Percentiles rank a stretch among this genome's conserved stretches.
Conservation (phyloP, 306 rosid genomes). For the Lablab purpureus region DNA sequence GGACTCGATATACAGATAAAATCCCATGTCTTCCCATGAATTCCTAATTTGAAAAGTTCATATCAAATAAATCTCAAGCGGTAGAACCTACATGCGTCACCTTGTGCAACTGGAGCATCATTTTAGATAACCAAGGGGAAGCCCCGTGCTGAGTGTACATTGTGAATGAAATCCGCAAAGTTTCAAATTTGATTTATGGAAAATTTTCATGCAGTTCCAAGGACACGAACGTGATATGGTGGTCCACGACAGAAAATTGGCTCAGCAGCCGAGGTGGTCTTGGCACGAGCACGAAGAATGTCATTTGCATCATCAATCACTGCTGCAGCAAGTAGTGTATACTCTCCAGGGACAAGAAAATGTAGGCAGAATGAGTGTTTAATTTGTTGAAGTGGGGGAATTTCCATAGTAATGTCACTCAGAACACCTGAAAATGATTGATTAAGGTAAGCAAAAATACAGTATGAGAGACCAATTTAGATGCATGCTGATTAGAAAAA, state of each 20-base stretch:
- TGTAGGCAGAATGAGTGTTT: constrained; percentile 81
- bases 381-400: constrained; percentile 81
- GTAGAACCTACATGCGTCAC: constrained; percentile 24
- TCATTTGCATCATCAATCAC: constrained; percentile 83
- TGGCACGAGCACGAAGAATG: constrained; percentile 87
- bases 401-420: constrained; percentile 74
- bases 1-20: constrained; percentile 48
- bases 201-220: constrained; percentile 61
- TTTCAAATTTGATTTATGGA: constrained; percentile 31
- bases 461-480: constrained; percentile 29
- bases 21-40: constrained; percentile 36
- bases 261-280: constrained; percentile 71
- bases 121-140: constrained; percentile 31
- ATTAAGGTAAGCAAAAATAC: background rate
- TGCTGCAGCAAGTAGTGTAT: constrained; percentile 80
- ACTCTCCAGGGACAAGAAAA: constrained; percentile 94
- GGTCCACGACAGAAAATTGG: constrained; percentile 96
- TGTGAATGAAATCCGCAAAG: constrained; percentile 37
- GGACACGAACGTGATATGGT: constrained; percentile 80
- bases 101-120: constrained; percentile 16
- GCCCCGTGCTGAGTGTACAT: constrained; percentile 25
- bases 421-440: constrained; percentile 67
- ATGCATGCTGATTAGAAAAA: constrained; percentile 17
- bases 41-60: constrained; percentile 41
- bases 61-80: constrained; percentile 31